phyloP scores from a whole-genome alignment of 805 yeast genomes.

The Candida koratica region DNA sequence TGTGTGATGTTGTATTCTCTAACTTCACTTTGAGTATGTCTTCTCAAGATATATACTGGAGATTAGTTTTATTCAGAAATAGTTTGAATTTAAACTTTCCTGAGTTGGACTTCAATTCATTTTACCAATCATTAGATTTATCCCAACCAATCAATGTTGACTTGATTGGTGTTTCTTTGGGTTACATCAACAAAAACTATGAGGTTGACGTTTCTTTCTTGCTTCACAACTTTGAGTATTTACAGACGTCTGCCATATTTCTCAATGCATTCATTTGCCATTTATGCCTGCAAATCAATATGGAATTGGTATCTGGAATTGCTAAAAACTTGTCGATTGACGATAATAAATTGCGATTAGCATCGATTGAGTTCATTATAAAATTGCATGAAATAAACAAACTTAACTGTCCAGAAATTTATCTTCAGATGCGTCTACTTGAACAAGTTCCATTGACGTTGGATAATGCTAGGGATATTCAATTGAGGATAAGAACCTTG shows the following conservation, averaged over 20 bases:
- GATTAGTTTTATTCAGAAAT: conserved; percentile 10
- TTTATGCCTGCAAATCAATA: background rate
- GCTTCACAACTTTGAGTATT: conserved; percentile 5
- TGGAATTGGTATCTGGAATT: conserved; percentile 1
- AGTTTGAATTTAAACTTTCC: background rate
- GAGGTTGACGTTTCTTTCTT: background rate
- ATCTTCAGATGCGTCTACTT: conserved; percentile 53
- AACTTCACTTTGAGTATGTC: background rate
- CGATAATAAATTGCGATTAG: conserved; percentile 37
- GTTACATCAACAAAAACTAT: background rate
- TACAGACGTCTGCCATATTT: conserved; percentile 12
- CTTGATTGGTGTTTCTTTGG: conserved; percentile 10
- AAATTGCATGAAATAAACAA: conserved; percentile 21
- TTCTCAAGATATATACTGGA: conserved; percentile 13
- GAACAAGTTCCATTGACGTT: conserved; percentile 74
- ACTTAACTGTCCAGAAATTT: conserved; percentile 31
- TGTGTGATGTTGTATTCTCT: conserved; percentile 3
- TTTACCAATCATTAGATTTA: conserved; percentile 3
- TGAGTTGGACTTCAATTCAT: conserved; percentile 3
- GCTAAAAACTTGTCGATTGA: conserved; percentile 11
- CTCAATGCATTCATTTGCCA: conserved; percentile 5
- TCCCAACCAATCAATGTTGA: conserved; percentile 9
- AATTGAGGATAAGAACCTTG: conserved; percentile 60
- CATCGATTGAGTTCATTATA: conserved; percentile 47
- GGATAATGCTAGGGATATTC: conserved; percentile 68